A percentile compares a stretch with the other conserved stretches of the same genome.
phyloP scores from a whole-genome alignment of 495 filamentous ascomycete species.

The Lichenothelia convexa region DNA sequence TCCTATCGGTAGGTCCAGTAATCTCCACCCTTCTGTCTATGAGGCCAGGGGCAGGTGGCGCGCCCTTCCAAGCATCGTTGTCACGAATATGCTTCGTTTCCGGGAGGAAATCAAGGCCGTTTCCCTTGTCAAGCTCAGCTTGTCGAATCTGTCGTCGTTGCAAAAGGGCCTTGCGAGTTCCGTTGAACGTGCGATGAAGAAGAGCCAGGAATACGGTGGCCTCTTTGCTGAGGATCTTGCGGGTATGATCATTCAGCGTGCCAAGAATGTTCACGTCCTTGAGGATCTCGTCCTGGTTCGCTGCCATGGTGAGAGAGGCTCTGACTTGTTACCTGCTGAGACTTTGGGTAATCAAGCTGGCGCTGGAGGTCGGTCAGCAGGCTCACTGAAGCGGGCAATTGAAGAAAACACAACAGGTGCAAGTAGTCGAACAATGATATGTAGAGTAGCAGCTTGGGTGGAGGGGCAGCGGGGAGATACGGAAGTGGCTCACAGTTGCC shows the following conservation, averaged over 20 bases:
- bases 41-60: constrained; percentile 79
- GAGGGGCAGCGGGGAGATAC: no score
- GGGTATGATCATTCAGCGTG: constrained; percentile 52
- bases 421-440: no score
- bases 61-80: constrained; percentile 84
- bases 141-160: constrained; percentile 76
- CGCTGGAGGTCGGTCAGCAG: no score
- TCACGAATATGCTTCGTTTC: constrained; percentile 95
- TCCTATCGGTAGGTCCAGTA: constrained; percentile 91
- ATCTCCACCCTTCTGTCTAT: constrained; percentile 97
- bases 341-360: no score
- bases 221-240: constrained; percentile 81
- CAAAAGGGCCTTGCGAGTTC: constrained; percentile 71
- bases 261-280: constrained; percentile 80
- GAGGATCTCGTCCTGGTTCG: constrained; percentile 43
- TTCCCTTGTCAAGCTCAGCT: constrained; percentile 82
- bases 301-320: constrained; percentile 8
- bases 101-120: constrained; percentile 85
- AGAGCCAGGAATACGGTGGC: constrained; percentile 86
- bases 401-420: no score
- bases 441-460: no score
- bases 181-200: constrained; percentile 86
- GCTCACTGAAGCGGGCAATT: no score
- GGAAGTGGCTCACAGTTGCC: no score
- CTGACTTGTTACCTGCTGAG: background rate